Evolutionary conservation across 306 rosid genomes (phyloP), one percentile per base, ranked within the genome.

Genomic region (Vicia faba): DNA sequence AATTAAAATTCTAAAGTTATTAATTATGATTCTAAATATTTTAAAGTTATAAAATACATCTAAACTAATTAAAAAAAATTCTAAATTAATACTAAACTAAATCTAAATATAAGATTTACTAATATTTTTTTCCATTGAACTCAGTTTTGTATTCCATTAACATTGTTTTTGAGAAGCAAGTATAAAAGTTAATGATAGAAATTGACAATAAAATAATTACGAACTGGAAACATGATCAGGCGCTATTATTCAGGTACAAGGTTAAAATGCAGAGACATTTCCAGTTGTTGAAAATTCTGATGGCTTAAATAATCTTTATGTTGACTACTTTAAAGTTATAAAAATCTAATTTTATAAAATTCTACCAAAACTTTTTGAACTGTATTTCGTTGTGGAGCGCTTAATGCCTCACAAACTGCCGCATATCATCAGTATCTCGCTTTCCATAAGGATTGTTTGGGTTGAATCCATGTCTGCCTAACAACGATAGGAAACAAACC

Each of bases 401-500:
- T 69, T 83, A 84, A 74, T 84, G 65, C 83, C 88, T 83, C 66
- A 71, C 84, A 71, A 86, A 81, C 41, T 87, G 88, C 19, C 84
- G 75, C 29, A 29, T 64, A 26, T 84, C 84, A 13, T 76, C 84
- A 2, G 69, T 77, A n/a, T 33, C 50, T 38, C 58, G 75, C 50
- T 72, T 80, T 40, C 96, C 98, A 59, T 89, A 89, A 64, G 98
- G 96, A 65, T 79, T 78, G 83, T 8, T 78, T 7, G 77, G 79
- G n/a, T 79, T 86, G 79, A 92, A 85, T 48, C 91, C 89, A 49
- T 87, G 81, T 64, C 85, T 78, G 45, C 79, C 50, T 64, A n/a
- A n/a, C n/a, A n/a, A n/a, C n/a, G n/a, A n/a, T n/a, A n/a, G n/a
- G n/a, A n/a, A n/a, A n/a, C n/a, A n/a, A n/a, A n/a, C n/a, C n/a